Conservation (phyloP, 164 flowering plant species). For the Piper betle region DNA sequence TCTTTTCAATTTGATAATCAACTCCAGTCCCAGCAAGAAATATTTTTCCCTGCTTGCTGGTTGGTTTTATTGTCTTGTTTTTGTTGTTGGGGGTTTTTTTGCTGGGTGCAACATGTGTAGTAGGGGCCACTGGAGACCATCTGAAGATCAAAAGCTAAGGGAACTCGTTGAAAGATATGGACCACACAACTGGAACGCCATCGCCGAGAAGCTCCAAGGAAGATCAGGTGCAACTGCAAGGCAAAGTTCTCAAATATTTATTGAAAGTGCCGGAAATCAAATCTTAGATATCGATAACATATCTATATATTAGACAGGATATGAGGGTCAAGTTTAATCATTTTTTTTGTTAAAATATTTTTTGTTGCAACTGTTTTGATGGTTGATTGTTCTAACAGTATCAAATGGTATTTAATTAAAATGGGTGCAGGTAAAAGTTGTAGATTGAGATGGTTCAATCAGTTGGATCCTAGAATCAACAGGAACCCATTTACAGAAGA, state of each 20-base stretch:
- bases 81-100: neutral
- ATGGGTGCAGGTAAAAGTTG: slow-evolving; percentile 53
- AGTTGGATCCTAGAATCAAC: slow-evolving; percentile 58
- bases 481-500: slow-evolving; percentile 54
- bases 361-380: too few species aligned
- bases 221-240: slow-evolving; percentile 45
- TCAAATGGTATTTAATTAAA: neutral
- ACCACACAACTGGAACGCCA: slow-evolving; percentile 79
- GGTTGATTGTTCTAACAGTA: neutral
- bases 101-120: slow-evolving; percentile 29
- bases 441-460: slow-evolving; percentile 74
- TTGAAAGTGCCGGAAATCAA: neutral
- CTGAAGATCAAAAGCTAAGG: slow-evolving; percentile 58
- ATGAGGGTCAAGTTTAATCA: neutral
- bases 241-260: neutral
- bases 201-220: slow-evolving; percentile 67
- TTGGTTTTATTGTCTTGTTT: neutral
- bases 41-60: neutral
- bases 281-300: neutral
- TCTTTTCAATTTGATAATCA: neutral
- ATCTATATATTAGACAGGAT: too few species aligned
- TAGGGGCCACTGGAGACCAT: slow-evolving; percentile 80
- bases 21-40: neutral
- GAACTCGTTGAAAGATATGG: slow-evolving; percentile 55
- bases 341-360: too few species aligned